A percentile compares a stretch with the other conserved stretches of the same genome.
These are phyloP conservation scores for Gymnopilus junonius DNA, from an alignment of 768 basidiomycete genomes.

Conservation along the genomic window DNA sequence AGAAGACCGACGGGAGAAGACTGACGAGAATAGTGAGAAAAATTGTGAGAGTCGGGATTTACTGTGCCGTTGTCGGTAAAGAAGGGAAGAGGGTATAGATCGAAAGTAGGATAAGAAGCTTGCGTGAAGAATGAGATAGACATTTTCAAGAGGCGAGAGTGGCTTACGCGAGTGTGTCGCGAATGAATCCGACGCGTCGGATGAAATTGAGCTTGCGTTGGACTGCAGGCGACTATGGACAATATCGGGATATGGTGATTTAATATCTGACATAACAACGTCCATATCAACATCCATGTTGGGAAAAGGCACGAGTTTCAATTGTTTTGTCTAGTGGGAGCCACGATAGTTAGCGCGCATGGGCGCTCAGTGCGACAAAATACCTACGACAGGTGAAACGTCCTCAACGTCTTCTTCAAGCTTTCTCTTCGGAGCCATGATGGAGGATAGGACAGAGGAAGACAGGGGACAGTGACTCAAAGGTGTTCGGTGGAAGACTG, in stretches of 20 bases:
- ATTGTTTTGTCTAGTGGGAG: constrained; percentile 63
- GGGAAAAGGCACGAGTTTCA: constrained; percentile 79
- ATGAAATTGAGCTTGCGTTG: constrained; percentile 64
- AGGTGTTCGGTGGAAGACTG: constrained; percentile 16
- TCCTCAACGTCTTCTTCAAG: constrained; percentile 63
- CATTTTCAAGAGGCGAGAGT: not conserved
- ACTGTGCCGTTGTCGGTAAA: constrained; percentile 51
- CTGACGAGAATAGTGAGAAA: constrained; percentile 46
- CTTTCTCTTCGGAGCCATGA: constrained; percentile 81
- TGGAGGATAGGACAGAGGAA: constrained; percentile 23
- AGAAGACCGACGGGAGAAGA: constrained; percentile 63
- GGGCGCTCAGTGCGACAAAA: constrained; percentile 18
- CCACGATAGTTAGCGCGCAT: constrained; percentile 25
- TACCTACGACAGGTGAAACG: constrained; percentile 50
- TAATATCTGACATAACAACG: constrained; percentile 73
- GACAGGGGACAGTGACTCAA: constrained; percentile 6
- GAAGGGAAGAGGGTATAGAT: constrained; percentile 61
- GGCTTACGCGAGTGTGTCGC: constrained; percentile 52
- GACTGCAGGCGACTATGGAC: constrained; percentile 70
- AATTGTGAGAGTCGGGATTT: constrained; percentile 51
- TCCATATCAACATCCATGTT: constrained; percentile 66
- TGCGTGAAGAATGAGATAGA: constrained; percentile 10
- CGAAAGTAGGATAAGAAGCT: constrained; percentile 65
- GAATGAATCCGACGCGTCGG: constrained; percentile 51
- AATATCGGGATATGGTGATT: constrained; percentile 54